Evolutionary conservation across 148 eudicot species (phyloP).

Genomic region (Amaranthus cruentus): DNA sequence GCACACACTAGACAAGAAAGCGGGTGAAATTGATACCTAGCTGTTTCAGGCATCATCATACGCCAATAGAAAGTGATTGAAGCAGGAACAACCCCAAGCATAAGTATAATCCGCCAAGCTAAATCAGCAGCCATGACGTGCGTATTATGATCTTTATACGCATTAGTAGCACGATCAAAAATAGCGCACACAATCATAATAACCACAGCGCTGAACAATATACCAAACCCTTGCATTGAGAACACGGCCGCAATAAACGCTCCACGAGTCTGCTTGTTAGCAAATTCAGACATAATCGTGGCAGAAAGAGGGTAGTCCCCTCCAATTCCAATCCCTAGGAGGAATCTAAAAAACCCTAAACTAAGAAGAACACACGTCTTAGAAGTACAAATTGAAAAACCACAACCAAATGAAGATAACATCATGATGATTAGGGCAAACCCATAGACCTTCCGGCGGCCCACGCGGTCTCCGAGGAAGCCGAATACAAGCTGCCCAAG

Average conservation of each 20-base stretch:
- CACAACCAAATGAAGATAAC: slow-evolving; percentile 48
- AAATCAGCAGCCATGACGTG: slow-evolving; percentile 31
- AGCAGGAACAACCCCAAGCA: slow-evolving; percentile 63
- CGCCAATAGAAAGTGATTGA: slow-evolving; percentile 62
- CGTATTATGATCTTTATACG: neutral
- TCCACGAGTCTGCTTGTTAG: slow-evolving; percentile 53
- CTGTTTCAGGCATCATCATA: slow-evolving; percentile 69
- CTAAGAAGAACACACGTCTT: slow-evolving; percentile 31
- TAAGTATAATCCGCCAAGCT: slow-evolving; percentile 59
- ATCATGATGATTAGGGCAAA: slow-evolving; percentile 42
- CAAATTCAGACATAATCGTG: slow-evolving; percentile 65
- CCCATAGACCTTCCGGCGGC: slow-evolving; percentile 49
- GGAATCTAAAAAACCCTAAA: slow-evolving; percentile 45
- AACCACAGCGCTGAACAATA: slow-evolving; percentile 39
- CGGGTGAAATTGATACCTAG: slow-evolving; percentile 35
- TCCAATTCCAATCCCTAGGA: slow-evolving; percentile 52
- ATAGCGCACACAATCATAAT: slow-evolving; percentile 42
- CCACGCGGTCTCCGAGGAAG: slow-evolving; percentile 41
- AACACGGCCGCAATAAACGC: slow-evolving; percentile 61
- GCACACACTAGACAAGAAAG: neutral
- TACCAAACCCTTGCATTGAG: slow-evolving; percentile 71
- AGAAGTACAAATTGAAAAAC: slow-evolving; percentile 39
- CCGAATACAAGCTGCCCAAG: slow-evolving; percentile 54
- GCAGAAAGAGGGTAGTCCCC: slow-evolving; percentile 68
- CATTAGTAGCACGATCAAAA: slow-evolving; percentile 21